Percentiles rank a stretch among this genome's conserved stretches.
phyloP scores from a whole-genome alignment of 306 rosid species.

The Cicer judaicum region DNA sequence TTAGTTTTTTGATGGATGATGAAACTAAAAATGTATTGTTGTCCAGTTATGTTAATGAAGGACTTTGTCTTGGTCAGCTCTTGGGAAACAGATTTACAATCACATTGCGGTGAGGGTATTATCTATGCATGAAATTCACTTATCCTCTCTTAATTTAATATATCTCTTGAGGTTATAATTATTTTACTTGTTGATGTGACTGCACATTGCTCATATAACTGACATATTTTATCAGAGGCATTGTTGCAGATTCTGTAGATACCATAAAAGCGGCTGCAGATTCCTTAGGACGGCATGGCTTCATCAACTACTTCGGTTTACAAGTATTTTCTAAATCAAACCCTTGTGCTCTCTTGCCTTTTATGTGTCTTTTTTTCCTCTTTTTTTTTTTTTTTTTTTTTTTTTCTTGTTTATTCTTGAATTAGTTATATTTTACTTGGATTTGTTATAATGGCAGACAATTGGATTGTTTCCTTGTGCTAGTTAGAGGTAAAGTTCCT shows the following conservation, averaged over 20 bases:
- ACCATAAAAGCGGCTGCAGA: slow-evolving; percentile 78
- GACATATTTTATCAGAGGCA: slow-evolving; percentile 73
- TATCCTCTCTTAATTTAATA: slow-evolving; percentile 25
- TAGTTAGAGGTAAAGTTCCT: slow-evolving; percentile 19
- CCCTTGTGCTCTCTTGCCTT: slow-evolving; percentile 32
- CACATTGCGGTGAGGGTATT: slow-evolving; percentile 74
- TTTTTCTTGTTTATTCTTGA: slow-evolving; percentile 14
- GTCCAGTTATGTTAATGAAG: slow-evolving; percentile 80
- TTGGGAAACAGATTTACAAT: slow-evolving; percentile 85
- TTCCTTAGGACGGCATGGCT: slow-evolving; percentile 81
- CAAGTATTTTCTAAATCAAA: slow-evolving; percentile 65
- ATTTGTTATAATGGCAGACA: slow-evolving; percentile 29
- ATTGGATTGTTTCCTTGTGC: slow-evolving; percentile 10
- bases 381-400: neutral
- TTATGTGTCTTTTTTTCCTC: neutral
- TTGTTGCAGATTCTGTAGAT: slow-evolving; percentile 90
- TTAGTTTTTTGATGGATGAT: slow-evolving; percentile 38
- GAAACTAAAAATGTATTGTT: slow-evolving; percentile 46
- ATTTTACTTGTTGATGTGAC: slow-evolving; percentile 27
- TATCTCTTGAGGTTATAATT: neutral
- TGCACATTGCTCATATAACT: slow-evolving; percentile 42
- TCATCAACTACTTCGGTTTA: slow-evolving; percentile 95
- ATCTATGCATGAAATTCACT: slow-evolving; percentile 32
- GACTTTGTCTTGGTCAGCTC: slow-evolving; percentile 94
- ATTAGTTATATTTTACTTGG: slow-evolving; percentile 17